Base-by-base conservation (phyloP, 2,329 filamentous ascomycete genomes). In the Cadophora gregata region DNA sequence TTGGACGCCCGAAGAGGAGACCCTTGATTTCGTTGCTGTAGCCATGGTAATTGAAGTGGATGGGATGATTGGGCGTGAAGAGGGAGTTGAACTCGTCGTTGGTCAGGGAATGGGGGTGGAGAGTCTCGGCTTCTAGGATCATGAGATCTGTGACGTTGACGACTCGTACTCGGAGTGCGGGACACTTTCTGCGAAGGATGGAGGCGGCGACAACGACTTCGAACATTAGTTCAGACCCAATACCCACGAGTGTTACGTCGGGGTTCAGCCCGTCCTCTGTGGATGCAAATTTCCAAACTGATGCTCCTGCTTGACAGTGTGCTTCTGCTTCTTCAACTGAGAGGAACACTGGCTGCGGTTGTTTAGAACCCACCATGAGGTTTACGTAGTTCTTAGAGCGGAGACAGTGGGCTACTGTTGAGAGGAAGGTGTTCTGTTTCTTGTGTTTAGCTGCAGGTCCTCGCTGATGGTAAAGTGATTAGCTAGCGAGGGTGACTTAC, bases 1-100 rank as follows among this genome's bases (percentile, higher is more conserved):
- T 77, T 0, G 80, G 81, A 0, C 87, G 80, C 0, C 86, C 86
- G 72, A 90, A 90, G 2, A 90, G 76, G 29, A 90, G 74, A 0
- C 87, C 87, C 66, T 86, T 83, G 64, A 91, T 76, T 74, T 90
- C 88, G 0, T 82, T 81, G 4, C 82, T 77, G 71, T 91, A 90
- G 12, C 88, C 88, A 71, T 91, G 88, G 73, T 90, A 91, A 76
- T 90, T 90, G 79, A 91, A 88, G 73, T 86, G 83, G 6, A 90
- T 80, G 0, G 82, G 81, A 27, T 76, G 79, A 69, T 90, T 83
- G 0, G 77, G 65, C 0, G 87, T 89, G 74, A 90, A 90, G 38
- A 90, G 76, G 3, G 82, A 79, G 25, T 81, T 75, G 71, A 90
- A 91, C 0, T 80, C 81, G 1, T 83, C 78, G 3, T 78, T 76